Evolutionary conservation across 2,329 filamentous ascomycete species (phyloP).

Genomic region (Colletotrichum sp.): DNA sequence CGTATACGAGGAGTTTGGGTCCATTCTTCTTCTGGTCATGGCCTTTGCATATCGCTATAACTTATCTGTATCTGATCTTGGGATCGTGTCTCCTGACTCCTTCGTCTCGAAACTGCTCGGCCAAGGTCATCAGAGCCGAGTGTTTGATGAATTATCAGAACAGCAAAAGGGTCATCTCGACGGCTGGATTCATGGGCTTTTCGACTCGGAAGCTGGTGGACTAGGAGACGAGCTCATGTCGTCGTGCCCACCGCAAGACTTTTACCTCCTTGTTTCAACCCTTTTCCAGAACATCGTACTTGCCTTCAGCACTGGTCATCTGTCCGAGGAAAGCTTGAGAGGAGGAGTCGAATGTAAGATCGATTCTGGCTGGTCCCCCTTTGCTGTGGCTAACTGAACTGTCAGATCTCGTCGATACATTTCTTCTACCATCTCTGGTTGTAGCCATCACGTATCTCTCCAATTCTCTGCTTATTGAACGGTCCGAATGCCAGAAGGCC

Average conservation of each 20-base stretch:
- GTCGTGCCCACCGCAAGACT: slow-evolving; percentile 81
- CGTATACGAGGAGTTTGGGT: slow-evolving; percentile 85
- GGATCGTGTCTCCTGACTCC: slow-evolving; percentile 61
- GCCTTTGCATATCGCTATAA: slow-evolving; percentile 80
- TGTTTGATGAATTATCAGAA: slow-evolving; percentile 64
- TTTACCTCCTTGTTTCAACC: slow-evolving; percentile 79
- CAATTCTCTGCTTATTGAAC: slow-evolving; percentile 71
- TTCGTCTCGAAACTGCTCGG: slow-evolving; percentile 72
- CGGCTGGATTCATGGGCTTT: slow-evolving; percentile 80
- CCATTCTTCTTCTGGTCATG: slow-evolving; percentile 74
- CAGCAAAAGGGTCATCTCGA: slow-evolving; percentile 70
- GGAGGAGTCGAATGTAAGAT: slow-evolving; percentile 76
- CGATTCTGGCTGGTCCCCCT: neutral
- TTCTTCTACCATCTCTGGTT: slow-evolving; percentile 78
- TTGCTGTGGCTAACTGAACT: slow-evolving; percentile 19
- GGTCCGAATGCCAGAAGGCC: slow-evolving; percentile 67
- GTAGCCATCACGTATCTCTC: slow-evolving; percentile 75
- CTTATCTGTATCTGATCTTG: slow-evolving; percentile 68
- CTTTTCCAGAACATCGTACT: slow-evolving; percentile 78
- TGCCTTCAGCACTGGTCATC: slow-evolving; percentile 67
- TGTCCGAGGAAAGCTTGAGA: slow-evolving; percentile 74
- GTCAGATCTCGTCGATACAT: slow-evolving; percentile 77
- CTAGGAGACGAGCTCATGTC: slow-evolving; percentile 83
- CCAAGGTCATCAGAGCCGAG: slow-evolving; percentile 60
- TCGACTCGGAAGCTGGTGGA: slow-evolving; percentile 74